Evolutionary conservation across 1,139 yeast genomes (phyloP).

Genomic region (Kodamaea derodonti): DNA sequence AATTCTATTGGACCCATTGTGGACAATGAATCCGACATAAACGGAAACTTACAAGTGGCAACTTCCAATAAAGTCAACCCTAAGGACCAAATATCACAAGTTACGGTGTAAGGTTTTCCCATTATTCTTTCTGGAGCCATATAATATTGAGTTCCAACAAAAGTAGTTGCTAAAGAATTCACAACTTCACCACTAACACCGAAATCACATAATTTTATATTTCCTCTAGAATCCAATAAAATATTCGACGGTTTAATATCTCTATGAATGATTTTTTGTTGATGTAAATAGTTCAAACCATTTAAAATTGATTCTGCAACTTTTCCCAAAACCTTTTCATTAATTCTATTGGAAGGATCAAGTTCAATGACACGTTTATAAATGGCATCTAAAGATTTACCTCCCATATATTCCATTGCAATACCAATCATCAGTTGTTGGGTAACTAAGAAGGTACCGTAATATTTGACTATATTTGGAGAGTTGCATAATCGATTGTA

Average conservation of each 20-base stretch:
- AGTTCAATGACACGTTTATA: constrained; percentile 61
- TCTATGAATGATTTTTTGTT: constrained; percentile 83
- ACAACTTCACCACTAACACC: constrained; percentile 99
- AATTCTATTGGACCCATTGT: constrained; percentile 76
- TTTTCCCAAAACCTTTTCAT: constrained; percentile 88
- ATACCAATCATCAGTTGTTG: constrained; percentile 74
- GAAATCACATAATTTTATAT: constrained; percentile 90
- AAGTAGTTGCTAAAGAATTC: constrained; percentile 89
- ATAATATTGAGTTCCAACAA: constrained; percentile 94
- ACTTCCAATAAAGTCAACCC: constrained; percentile 91
- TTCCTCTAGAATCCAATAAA: constrained; percentile 66
- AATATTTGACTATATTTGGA: constrained; percentile 83
- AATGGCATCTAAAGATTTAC: constrained; percentile 85
- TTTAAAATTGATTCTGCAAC: constrained; percentile 79
- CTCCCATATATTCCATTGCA: constrained; percentile 97
- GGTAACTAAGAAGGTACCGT: constrained; percentile 84
- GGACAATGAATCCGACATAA: constrained; percentile 40
- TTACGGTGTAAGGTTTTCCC: constrained; percentile 91
- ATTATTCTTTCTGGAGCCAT: constrained; percentile 98
- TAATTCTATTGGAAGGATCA: constrained; percentile 75
- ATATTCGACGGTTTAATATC: constrained; percentile 94
- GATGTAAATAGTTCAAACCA: constrained; percentile 86
- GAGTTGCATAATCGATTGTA: constrained; percentile 80
- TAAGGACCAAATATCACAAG: constrained; percentile 94
- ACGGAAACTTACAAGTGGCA: constrained; percentile 84